phyloP scores from a whole-genome alignment of 2,329 filamentous ascomycete species.

The Blastomyces gilchristii region DNA sequence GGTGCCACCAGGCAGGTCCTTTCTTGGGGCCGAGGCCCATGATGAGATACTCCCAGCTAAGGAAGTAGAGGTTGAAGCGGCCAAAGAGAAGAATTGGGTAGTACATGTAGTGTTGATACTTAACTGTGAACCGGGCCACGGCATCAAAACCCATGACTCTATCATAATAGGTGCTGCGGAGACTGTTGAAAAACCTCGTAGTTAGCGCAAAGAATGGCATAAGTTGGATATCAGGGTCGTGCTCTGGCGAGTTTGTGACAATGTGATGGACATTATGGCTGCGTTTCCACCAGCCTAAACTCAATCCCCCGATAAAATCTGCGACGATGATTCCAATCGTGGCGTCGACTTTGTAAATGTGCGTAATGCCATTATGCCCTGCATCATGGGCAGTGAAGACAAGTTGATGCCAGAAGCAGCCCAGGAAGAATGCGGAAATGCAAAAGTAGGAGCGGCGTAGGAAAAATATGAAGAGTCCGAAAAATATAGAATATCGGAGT shows the following conservation, averaged over 20 bases:
- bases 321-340: constrained; percentile 82
- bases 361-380: constrained; percentile 93
- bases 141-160: constrained; percentile 67
- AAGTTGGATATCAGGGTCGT: constrained; percentile 90
- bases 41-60: constrained; percentile 70
- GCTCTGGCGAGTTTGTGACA: constrained; percentile 90
- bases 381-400: constrained; percentile 92
- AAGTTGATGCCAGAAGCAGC: constrained; percentile 84
- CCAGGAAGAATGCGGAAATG: constrained; percentile 62
- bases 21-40: constrained; percentile 59
- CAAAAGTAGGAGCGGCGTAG: constrained; percentile 56
- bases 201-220: constrained; percentile 81
- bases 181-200: constrained; percentile 61
- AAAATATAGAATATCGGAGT: constrained; percentile 61
- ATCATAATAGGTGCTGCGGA: constrained; percentile 75
- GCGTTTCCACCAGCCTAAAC: constrained; percentile 90
- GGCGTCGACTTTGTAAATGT: constrained; percentile 72
- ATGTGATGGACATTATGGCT: constrained; percentile 97
- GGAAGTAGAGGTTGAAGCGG: constrained; percentile 74
- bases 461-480: constrained; percentile 49
- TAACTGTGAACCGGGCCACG: constrained; percentile 56
- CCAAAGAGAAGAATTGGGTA: constrained; percentile 71
- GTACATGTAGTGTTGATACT: constrained; percentile 69
- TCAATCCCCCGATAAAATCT: constrained; percentile 79
- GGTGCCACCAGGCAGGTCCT: constrained; percentile 71